phyloP scores from a whole-genome alignment of 768 basidiomycete species.

The Russula sp. region DNA sequence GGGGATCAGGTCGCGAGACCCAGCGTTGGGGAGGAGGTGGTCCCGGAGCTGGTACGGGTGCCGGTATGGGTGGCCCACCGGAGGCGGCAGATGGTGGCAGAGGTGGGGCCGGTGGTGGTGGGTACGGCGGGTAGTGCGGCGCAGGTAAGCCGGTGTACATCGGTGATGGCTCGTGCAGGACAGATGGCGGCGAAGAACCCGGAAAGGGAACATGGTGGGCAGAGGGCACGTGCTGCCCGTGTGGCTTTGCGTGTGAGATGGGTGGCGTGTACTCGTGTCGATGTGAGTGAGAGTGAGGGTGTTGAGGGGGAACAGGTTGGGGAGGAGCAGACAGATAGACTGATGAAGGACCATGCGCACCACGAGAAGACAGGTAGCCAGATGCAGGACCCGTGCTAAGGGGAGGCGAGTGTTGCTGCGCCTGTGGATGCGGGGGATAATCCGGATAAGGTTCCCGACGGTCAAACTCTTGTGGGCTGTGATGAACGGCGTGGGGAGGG shows the following conservation, averaged over 20 bases:
- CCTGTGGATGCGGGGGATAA: conserved; percentile 15
- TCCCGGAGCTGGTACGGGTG: conserved; percentile 9
- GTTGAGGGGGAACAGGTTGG: conserved; percentile 17
- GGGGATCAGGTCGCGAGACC: conserved; percentile 6
- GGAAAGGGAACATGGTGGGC: conserved; percentile 18
- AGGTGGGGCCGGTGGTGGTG: conserved; percentile 26
- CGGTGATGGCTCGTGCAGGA: conserved; percentile 26
- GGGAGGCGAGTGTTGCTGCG: conserved; percentile 17
- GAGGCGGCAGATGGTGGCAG: conserved; percentile 9
- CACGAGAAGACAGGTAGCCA: conserved; percentile 23
- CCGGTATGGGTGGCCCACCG: conserved; percentile 9
- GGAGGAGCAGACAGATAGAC: conserved; percentile 20
- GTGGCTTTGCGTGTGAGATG: conserved; percentile 15
- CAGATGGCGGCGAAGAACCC: conserved; percentile 14
- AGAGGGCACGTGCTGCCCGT: conserved; percentile 8
- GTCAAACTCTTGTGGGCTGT: conserved; percentile 19
- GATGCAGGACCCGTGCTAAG: not conserved
- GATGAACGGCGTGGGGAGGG: conserved; percentile 17
- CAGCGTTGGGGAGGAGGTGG: conserved; percentile 20
- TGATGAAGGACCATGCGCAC: conserved; percentile 13
- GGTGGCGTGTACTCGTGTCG: conserved; percentile 23
- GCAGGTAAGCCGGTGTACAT: conserved; percentile 27
- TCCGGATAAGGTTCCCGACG: conserved; percentile 17
- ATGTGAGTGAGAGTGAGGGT: conserved; percentile 21
- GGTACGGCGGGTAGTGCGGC: conserved; percentile 8